These are phyloP conservation scores for Radiomyces spectabilis DNA, from an alignment of 192 early-diverging fungal genomes.

Conservation along the genomic window DNA sequence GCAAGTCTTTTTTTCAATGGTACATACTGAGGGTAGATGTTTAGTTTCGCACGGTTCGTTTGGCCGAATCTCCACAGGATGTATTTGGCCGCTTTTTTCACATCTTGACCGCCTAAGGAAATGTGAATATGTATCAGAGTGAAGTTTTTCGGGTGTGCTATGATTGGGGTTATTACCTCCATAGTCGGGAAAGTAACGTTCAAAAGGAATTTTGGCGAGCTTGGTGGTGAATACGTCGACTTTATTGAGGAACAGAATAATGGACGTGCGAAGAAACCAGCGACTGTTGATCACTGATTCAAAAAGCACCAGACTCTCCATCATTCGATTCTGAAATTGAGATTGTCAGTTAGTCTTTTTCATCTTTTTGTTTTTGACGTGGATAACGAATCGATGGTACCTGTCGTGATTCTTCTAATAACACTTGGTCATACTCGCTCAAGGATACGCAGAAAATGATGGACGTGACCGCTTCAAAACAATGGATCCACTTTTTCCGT, in stretches of 20 bases:
- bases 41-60: constrained; percentile 72
- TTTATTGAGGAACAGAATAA: constrained; percentile 84
- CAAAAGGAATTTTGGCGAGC: constrained; percentile 59
- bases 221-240: constrained; percentile 77
- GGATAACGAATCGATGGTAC: constrained; percentile 18
- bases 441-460: constrained; percentile 85
- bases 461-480: constrained; percentile 68
- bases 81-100: constrained; percentile 78
- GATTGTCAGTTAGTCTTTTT: neutral
- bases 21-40: constrained; percentile 75
- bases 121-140: too few species aligned
- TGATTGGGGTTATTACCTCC: constrained; percentile 29
- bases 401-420: constrained; percentile 64
- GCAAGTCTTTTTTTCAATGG: too few species aligned
- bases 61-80: constrained; percentile 86
- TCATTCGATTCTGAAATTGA: constrained; percentile 65
- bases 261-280: constrained; percentile 76
- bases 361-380: constrained; percentile 1
- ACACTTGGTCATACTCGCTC: constrained; percentile 80
- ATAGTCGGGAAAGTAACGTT: constrained; percentile 78
- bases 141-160: too few species aligned
- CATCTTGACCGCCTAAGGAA: constrained; percentile 63
- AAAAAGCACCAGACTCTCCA: constrained; percentile 76
- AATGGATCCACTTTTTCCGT: constrained; percentile 71
- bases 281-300: constrained; percentile 81